Conservation (phyloP, 495 filamentous ascomycete species). For the Baudoinia panamericana region DNA sequence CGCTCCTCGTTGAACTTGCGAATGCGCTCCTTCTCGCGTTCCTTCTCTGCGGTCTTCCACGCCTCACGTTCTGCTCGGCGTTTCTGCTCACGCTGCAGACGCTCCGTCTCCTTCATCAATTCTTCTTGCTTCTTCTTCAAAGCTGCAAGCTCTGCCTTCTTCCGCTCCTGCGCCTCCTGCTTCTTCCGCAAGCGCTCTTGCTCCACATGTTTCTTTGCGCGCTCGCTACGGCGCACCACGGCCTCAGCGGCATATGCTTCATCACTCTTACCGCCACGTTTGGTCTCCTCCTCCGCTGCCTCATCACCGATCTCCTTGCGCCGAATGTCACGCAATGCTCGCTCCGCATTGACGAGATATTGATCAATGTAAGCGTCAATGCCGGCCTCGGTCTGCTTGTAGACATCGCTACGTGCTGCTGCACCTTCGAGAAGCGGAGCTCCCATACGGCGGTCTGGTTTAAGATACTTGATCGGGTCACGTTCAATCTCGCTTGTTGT, state of each 20-base stretch:
- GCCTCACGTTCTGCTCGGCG: conserved; percentile 23
- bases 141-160: conserved; percentile 39
- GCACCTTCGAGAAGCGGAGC: conserved; percentile 76
- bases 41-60: conserved; percentile 19
- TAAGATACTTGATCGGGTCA: conserved; percentile 54
- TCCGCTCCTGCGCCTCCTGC: conserved; percentile 50
- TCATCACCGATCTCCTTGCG: conserved; percentile 63
- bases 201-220: conserved; percentile 52
- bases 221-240: conserved; percentile 48
- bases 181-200: conserved; percentile 48
- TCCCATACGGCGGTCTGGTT: conserved; percentile 65
- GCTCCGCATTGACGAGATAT: conserved; percentile 47
- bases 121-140: conserved; percentile 47
- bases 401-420: conserved; percentile 68
- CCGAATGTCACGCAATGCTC: conserved; percentile 55
- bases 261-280: conserved; percentile 64
- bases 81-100: conserved; percentile 24
- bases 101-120: conserved; percentile 16
- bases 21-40: conserved; percentile 21
- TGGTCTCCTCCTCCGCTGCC: conserved; percentile 51
- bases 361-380: conserved; percentile 56
- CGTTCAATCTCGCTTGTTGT: conserved; percentile 53
- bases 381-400: conserved; percentile 55
- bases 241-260: conserved; percentile 66
- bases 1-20: conserved; percentile 20